Conservation (phyloP, 768 basidiomycete species). For the Podaxis sp. region DNA sequence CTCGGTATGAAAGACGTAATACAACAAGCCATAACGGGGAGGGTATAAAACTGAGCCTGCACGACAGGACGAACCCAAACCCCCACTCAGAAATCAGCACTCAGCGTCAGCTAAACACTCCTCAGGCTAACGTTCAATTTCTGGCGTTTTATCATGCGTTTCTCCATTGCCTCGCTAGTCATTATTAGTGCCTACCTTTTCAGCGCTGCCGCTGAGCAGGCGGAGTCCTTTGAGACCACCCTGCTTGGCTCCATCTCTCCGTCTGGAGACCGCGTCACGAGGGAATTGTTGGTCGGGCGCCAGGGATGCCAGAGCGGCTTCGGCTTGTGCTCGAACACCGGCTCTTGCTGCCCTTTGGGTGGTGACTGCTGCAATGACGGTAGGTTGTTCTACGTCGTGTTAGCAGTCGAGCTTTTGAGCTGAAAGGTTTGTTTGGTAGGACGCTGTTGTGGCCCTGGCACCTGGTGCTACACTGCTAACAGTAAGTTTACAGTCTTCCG, state of each 20-base stretch:
- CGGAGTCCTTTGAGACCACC: not conserved
- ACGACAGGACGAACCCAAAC: not conserved
- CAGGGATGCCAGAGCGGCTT: constrained; percentile 6
- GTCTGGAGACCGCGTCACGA: not conserved
- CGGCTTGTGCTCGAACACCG: constrained; percentile 10
- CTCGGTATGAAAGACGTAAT: not conserved
- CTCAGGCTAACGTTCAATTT: not conserved
- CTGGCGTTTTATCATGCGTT: not conserved
- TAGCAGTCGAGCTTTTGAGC: not conserved
- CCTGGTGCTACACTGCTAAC: not conserved
- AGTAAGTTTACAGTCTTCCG: not conserved
- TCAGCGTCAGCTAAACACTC: not conserved
- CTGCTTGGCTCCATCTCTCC: not conserved
- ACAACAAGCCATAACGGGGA: not conserved
- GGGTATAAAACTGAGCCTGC: not conserved
- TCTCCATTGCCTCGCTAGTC: constrained; percentile 1
- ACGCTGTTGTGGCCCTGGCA: not conserved
- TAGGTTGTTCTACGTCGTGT: not conserved
- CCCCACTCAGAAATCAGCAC: not conserved
- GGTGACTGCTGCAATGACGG: constrained; percentile 12
- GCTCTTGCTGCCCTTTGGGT: constrained; percentile 13
- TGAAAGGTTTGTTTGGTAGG: not conserved
- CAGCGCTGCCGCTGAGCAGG: not conserved
- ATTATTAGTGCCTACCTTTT: not conserved
- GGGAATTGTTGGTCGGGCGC: constrained; percentile 2